These are phyloP conservation scores for Rickenella mellea DNA, from an alignment of 768 basidiomycete genomes.

Conservation along the genomic window DNA sequence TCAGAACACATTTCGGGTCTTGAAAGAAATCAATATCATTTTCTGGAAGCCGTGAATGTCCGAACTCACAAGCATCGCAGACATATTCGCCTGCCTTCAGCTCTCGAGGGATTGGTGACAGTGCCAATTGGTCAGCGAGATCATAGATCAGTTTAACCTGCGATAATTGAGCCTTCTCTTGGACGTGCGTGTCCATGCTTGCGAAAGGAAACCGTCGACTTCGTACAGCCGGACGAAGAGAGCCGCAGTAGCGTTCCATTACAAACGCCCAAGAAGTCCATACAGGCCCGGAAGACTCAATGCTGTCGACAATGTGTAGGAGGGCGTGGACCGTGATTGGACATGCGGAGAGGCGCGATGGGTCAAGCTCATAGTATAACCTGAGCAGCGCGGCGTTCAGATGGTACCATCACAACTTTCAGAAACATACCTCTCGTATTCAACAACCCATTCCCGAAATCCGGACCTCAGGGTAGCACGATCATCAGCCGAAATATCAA, in stretches of 20 bases:
- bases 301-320: constrained; percentile 22
- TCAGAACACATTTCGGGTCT: constrained; percentile 14
- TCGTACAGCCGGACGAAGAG: constrained; percentile 14
- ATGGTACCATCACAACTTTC: background rate
- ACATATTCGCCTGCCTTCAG: constrained; percentile 4
- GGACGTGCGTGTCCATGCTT: constrained; percentile 15
- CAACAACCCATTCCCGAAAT: constrained; percentile 13
- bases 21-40: background rate
- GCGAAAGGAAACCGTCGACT: constrained; percentile 18
- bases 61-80: constrained; percentile 3
- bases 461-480: constrained; percentile 17
- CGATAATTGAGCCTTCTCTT: constrained; percentile 18
- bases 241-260: constrained; percentile 26
- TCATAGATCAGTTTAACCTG: constrained; percentile 17
- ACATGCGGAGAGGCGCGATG: constrained; percentile 18
- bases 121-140: constrained; percentile 15
- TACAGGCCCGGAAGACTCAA: constrained; percentile 21
- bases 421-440: constrained; percentile 12
- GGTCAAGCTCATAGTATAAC: constrained; percentile 23
- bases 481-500: constrained; percentile 9
- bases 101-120: background rate
- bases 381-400: constrained; percentile 7
- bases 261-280: constrained; percentile 27
- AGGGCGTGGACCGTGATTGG: constrained; percentile 23
- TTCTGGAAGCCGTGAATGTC: background rate